Conservation (phyloP, 2,329 filamentous ascomycete species). For the Ophiostoma triangulosporum region DNA sequence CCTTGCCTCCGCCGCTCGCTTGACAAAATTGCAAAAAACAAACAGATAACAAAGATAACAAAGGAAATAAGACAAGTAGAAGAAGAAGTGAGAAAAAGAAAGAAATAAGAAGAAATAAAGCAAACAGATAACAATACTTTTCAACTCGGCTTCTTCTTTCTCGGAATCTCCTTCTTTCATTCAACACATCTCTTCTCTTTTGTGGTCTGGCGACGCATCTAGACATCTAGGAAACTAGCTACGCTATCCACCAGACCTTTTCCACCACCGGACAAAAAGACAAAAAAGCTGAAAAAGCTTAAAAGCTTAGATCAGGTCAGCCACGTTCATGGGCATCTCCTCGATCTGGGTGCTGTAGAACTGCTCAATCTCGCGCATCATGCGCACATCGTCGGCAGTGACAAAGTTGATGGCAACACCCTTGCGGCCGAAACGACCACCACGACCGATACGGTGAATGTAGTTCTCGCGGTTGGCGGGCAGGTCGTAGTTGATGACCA, state of each 20-base stretch:
- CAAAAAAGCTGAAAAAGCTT: not conserved
- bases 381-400: conserved; percentile 95
- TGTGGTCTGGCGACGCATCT: not conserved
- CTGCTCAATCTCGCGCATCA: conserved; percentile 99
- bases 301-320: conserved; percentile 56
- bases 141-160: not conserved
- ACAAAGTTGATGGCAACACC: conserved; percentile 99
- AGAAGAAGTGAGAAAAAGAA: not conserved
- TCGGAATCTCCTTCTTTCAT: not conserved
- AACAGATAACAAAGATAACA: not conserved
- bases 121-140: not conserved
- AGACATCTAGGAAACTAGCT: not conserved
- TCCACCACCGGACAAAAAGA: not conserved
- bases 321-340: conserved; percentile 98
- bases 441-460: conserved; percentile 99
- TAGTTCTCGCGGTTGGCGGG: conserved; percentile 99
- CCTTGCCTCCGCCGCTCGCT: not conserved
- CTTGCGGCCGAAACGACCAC: conserved; percentile 99
- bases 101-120: not conserved
- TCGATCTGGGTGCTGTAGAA: conserved; percentile 99
- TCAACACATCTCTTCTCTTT: not conserved
- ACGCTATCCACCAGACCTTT: not conserved
- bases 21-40: not conserved
- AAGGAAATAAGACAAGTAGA: not conserved
- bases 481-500: conserved; percentile 99